A percentile compares a stretch with the other conserved stretches of the same genome.
Evolutionary conservation across 2,329 filamentous ascomycete genomes (phyloP).

Genomic region (Dothistroma septosporum): DNA sequence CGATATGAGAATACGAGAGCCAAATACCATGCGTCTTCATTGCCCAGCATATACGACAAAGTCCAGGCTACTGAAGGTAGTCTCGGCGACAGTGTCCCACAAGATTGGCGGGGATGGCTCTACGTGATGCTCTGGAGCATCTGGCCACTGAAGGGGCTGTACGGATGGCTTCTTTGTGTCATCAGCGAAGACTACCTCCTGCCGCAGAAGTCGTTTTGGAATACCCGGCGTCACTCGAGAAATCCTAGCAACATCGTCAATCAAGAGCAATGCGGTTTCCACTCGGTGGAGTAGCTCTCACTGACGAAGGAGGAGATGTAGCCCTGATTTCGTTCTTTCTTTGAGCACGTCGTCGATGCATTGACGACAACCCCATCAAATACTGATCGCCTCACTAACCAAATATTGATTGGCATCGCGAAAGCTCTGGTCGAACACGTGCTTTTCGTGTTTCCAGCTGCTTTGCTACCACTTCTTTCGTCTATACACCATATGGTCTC

Average conservation of each 20-base stretch:
- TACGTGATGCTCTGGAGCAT: conserved; percentile 13
- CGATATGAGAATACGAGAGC: conserved; percentile 60
- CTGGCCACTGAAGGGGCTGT: conserved; percentile 23
- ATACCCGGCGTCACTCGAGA: background rate
- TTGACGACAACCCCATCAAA: background rate
- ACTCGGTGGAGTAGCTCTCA: background rate
- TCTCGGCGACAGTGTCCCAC: background rate
- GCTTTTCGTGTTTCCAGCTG: background rate
- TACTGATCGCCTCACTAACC: background rate
- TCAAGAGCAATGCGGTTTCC: background rate
- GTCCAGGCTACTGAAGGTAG: conserved; percentile 40
- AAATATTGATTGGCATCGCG: background rate
- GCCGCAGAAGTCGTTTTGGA: conserved; percentile 8
- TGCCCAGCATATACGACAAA: conserved; percentile 69
- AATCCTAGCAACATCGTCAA: too few species aligned
- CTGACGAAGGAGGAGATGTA: background rate
- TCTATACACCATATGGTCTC: background rate
- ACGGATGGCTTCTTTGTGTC: conserved; percentile 11
- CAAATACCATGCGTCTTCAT: conserved; percentile 58
- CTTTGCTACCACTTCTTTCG: background rate
- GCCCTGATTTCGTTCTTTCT: background rate
- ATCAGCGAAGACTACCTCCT: conserved; percentile 20
- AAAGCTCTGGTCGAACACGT: background rate
- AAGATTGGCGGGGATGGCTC: conserved; percentile 34
- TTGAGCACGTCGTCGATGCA: background rate